Percentiles rank a stretch among this genome's conserved stretches.
phyloP scores from a whole-genome alignment of 129 eudicot genomes.

The Mikania micrantha region DNA sequence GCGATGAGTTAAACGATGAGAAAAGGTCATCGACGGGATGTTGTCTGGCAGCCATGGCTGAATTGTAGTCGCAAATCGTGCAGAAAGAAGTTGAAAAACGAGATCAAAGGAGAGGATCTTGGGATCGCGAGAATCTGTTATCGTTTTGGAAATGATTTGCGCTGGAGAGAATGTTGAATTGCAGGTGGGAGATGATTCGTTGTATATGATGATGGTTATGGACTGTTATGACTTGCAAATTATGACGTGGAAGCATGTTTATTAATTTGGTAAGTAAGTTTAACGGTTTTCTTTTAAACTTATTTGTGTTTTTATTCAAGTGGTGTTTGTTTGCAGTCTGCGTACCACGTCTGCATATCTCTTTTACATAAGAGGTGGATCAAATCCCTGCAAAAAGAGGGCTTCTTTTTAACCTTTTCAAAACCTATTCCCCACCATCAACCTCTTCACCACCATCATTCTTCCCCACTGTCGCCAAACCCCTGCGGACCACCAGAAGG shows the following conservation, averaged over 20 bases:
- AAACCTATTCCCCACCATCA: too few relatives aligned
- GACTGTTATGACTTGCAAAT: neutral
- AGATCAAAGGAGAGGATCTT: neutral
- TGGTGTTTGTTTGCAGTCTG: too few relatives aligned
- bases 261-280: too few relatives aligned
- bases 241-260: conserved; percentile 15
- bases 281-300: too few relatives aligned
- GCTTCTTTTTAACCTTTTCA: too few relatives aligned
- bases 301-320: too few relatives aligned
- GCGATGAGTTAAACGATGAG: conserved; percentile 33
- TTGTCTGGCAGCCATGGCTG: conserved; percentile 17
- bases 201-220: neutral
- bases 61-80: neutral
- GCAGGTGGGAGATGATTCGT: conserved; percentile 9
- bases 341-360: too few relatives aligned
- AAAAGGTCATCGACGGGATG: conserved; percentile 29
- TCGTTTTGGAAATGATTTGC: conserved; percentile 25
- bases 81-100: neutral
- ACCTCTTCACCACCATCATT: too few relatives aligned
- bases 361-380: too few relatives aligned
- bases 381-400: too few relatives aligned
- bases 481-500: too few relatives aligned
- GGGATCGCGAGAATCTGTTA: conserved; percentile 17
- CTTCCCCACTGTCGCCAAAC: too few relatives aligned
- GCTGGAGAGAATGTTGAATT: neutral